Conservation (phyloP, 1,284 basidiomycete genomes). For the Cutaneotrichosporon arboriforme region DNA sequence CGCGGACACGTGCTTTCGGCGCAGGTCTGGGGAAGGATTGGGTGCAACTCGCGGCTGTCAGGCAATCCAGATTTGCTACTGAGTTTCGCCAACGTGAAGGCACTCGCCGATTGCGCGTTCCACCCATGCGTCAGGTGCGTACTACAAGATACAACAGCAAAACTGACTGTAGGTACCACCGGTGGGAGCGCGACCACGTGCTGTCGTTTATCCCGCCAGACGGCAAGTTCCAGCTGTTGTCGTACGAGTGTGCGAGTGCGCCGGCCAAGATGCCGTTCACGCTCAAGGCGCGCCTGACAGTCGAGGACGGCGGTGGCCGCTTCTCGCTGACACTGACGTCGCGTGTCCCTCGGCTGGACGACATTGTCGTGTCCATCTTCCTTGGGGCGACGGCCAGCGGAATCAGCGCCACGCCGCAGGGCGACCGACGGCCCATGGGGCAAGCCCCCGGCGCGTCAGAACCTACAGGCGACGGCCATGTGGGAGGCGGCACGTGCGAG, state of each 20-base stretch:
- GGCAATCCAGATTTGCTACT: conserved; percentile 84
- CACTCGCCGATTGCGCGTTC: conserved; percentile 73
- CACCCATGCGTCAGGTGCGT: conserved; percentile 83
- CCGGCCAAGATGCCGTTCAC: conserved; percentile 59
- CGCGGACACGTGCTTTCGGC: conserved; percentile 68
- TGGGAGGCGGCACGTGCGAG: conserved; percentile 65
- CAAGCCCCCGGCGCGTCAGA: conserved; percentile 14
- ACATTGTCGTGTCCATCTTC: conserved; percentile 63
- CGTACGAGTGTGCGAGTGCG: conserved; percentile 59
- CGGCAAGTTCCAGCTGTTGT: conserved; percentile 78
- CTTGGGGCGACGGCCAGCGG: conserved; percentile 66
- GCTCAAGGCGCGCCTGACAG: conserved; percentile 58
- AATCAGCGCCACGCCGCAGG: conserved; percentile 41
- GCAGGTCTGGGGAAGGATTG: conserved; percentile 72
- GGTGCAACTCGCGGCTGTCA: conserved; percentile 69
- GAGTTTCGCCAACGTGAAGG: conserved; percentile 69
- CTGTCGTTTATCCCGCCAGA: conserved; percentile 94
- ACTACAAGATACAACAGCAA: too few species aligned
- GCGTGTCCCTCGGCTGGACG: conserved; percentile 60
- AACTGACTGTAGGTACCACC: conserved; percentile 57
- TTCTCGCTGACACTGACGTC: conserved; percentile 69
- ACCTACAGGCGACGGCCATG: conserved; percentile 33
- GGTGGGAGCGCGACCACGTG: conserved; percentile 70
- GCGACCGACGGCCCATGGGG: conserved; percentile 34
- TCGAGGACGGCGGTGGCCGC: conserved; percentile 61